Percentiles rank a stretch among this genome's conserved stretches.
These are phyloP conservation scores for Gossypium raimondii DNA, from an alignment of 345 rosid species.

Conservation along the genomic window DNA sequence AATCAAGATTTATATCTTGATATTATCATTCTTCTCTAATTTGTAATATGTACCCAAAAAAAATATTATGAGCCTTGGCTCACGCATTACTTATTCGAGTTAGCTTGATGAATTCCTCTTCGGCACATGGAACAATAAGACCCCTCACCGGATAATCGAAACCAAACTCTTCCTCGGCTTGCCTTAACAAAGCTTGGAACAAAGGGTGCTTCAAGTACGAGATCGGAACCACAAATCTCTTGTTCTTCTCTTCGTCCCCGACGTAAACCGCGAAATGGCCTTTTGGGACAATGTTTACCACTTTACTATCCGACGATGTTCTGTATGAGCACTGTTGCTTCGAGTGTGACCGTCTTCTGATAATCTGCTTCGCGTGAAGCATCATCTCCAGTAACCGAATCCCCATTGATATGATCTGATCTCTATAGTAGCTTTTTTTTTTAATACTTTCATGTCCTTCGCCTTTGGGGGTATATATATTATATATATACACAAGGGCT, in stretches of 20 bases:
- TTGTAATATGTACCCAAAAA: too few relatives aligned
- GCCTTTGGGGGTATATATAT: background rate
- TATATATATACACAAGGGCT: too few relatives aligned
- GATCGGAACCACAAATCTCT: slow-evolving; percentile 44
- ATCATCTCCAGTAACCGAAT: slow-evolving; percentile 1
- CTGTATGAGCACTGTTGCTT: background rate
- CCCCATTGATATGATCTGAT: background rate
- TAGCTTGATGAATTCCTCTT: slow-evolving; percentile 39
- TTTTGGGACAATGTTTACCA: slow-evolving; percentile 24
- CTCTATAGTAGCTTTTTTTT: background rate
- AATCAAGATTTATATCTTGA: too few relatives aligned
- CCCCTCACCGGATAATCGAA: slow-evolving; percentile 50
- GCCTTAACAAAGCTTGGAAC: slow-evolving; percentile 41
- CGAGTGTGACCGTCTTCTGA: background rate
- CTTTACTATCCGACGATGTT: background rate
- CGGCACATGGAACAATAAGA: slow-evolving; percentile 50
- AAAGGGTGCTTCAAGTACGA: slow-evolving; percentile 40
- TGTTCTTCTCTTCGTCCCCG: slow-evolving; percentile 42
- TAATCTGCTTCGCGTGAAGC: slow-evolving; percentile 1
- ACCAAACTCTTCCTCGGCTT: slow-evolving; percentile 53
- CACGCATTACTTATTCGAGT: slow-evolving; percentile 8
- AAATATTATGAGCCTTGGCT: background rate
- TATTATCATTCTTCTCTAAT: too few relatives aligned
- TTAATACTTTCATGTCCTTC: background rate
- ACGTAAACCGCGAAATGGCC: slow-evolving; percentile 53